These are phyloP conservation scores for Ganoderma multipileum DNA, from an alignment of 1,284 basidiomycete species.

Conservation along the genomic window DNA sequence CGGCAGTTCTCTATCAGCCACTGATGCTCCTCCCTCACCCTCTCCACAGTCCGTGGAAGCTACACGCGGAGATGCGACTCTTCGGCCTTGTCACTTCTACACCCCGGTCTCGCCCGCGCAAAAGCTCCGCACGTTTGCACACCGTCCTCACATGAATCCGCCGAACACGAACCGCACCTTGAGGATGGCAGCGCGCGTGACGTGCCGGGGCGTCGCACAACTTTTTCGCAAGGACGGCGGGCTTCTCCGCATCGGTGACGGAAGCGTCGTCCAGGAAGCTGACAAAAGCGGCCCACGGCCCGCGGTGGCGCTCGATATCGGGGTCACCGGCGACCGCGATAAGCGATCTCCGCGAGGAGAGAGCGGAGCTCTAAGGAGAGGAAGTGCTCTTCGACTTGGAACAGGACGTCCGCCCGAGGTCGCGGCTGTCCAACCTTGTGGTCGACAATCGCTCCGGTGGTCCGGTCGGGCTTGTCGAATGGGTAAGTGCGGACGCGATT, in stretches of 20 bases:
- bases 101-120: no score
- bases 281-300: slow-evolving; percentile 46
- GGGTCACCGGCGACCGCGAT: slow-evolving; percentile 4
- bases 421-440: slow-evolving; percentile 58
- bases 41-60: no score
- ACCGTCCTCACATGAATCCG: no score
- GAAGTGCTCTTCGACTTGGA: slow-evolving; percentile 61
- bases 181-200: no score
- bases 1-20: no score
- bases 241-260: slow-evolving; percentile 43
- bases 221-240: no score
- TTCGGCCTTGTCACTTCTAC: no score
- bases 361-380: slow-evolving; percentile 53
- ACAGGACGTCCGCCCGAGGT: slow-evolving; percentile 60
- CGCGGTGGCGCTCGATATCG: slow-evolving; percentile 20
- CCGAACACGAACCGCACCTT: no score
- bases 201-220: no score
- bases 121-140: no score
- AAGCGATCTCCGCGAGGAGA: slow-evolving; percentile 42
- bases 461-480: slow-evolving; percentile 45
- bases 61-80: no score
- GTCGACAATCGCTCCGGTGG: slow-evolving; percentile 54
- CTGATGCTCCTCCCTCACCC: no score
- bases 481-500: slow-evolving; percentile 41
- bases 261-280: slow-evolving; percentile 51